Conservation (phyloP, 495 filamentous ascomycete genomes). For the Annulohypoxylon bovei region DNA sequence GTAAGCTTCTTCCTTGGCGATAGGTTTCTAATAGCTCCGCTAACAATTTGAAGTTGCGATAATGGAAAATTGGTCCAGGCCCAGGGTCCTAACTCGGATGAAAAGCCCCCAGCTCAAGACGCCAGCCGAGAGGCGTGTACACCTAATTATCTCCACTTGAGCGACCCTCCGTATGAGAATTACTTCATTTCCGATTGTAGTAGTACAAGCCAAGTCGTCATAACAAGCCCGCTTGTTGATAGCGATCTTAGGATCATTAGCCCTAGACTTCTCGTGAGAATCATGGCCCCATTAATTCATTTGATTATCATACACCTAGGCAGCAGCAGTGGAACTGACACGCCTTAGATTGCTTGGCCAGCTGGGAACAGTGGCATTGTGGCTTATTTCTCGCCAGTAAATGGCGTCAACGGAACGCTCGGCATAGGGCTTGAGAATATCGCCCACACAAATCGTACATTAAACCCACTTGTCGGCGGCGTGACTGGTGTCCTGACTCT, state of each 20-base stretch:
- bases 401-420: constrained; percentile 64
- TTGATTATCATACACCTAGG: background rate
- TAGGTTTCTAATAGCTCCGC: background rate
- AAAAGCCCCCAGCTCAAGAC: constrained; percentile 11
- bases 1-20: constrained; percentile 29
- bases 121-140: constrained; percentile 13
- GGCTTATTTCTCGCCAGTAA: constrained; percentile 63
- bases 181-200: constrained; percentile 73
- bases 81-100: constrained; percentile 3
- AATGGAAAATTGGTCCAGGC: constrained; percentile 44
- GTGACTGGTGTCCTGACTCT: constrained; percentile 62
- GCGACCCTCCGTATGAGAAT: constrained; percentile 65
- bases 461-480: constrained; percentile 58
- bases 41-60: constrained; percentile 36
- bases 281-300: background rate
- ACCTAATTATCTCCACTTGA: constrained; percentile 42
- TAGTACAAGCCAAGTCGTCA: constrained; percentile 64
- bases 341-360: constrained; percentile 66
- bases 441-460: constrained; percentile 39
- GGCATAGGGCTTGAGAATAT: constrained; percentile 62
- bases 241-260: constrained; percentile 64
- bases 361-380: constrained; percentile 70
- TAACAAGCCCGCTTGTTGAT: constrained; percentile 64
- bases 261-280: constrained; percentile 60
- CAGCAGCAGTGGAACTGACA: constrained; percentile 22